Percentiles rank a stretch among this genome's conserved stretches.
These are phyloP conservation scores for Zymoseptoria brevis DNA, from an alignment of 2,329 filamentous ascomycete species.

Conservation along the genomic window DNA sequence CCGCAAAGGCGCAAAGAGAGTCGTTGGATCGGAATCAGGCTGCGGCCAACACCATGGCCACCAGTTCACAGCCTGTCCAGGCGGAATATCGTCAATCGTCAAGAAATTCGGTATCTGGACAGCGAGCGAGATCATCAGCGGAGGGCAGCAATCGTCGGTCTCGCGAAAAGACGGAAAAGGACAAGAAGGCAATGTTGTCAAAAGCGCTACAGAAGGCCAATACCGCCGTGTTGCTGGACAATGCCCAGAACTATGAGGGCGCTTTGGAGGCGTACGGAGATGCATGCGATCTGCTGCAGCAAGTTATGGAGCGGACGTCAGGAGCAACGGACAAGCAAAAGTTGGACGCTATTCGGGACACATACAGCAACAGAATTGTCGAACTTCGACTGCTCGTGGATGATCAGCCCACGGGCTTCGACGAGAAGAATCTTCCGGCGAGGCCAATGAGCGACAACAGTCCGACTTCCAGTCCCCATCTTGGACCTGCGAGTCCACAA, in stretches of 20 bases:
- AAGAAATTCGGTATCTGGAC: conserved; percentile 1
- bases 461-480: conserved; percentile 21
- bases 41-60: conserved; percentile 17
- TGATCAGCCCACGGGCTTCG: conserved; percentile 36
- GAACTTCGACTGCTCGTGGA: conserved; percentile 69
- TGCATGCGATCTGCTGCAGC: conserved; percentile 77
- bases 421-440: conserved; percentile 68
- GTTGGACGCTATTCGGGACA: conserved; percentile 82
- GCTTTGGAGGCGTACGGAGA: conserved; percentile 86
- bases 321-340: conserved; percentile 84
- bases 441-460: conserved; percentile 57
- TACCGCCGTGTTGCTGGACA: conserved; percentile 88
- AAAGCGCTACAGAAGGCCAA: conserved; percentile 92
- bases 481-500: conserved; percentile 27
- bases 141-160: conserved; percentile 9
- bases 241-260: conserved; percentile 88
- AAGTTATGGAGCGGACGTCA: conserved; percentile 77
- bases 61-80: conserved; percentile 10
- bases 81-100: conserved; percentile 7
- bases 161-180: conserved; percentile 39
- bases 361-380: conserved; percentile 81
- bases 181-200: conserved; percentile 91
- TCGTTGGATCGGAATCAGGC: conserved; percentile 19
- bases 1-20: conserved; percentile 19
- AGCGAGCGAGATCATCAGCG: background rate